Conservation (phyloP, 2,329 filamentous ascomycete species). For the Penicillium freii region DNA sequence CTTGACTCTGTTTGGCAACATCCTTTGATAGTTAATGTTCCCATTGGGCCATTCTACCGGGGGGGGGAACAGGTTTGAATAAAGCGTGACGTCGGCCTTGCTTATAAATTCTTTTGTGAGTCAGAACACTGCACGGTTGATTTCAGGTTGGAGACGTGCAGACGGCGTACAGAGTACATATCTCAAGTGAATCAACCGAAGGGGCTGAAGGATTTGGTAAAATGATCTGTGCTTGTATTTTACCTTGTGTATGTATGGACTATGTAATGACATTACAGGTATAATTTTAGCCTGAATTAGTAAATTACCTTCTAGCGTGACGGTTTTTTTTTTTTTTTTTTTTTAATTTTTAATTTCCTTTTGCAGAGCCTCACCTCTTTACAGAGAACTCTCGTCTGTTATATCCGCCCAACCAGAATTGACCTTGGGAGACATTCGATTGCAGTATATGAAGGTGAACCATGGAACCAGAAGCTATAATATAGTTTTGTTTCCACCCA, state of each 20-base stretch:
- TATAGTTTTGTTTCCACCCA: background rate
- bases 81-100: background rate
- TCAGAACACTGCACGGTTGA: background rate
- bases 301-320: background rate
- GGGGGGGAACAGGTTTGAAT: background rate
- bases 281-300: background rate
- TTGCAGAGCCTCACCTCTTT: slow-evolving; percentile 7
- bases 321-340: background rate
- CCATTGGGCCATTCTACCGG: background rate
- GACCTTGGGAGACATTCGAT: background rate
- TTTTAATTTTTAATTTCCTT: background rate
- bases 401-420: background rate
- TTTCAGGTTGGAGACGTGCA: background rate
- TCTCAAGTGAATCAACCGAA: background rate
- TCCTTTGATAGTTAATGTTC: background rate
- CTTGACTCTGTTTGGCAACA: slow-evolving; percentile 10
- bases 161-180: background rate
- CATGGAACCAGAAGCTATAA: background rate
- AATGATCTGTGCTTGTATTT: background rate
- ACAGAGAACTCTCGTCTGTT: background rate
- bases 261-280: no score
- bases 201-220: background rate
- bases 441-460: background rate
- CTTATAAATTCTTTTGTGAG: background rate
- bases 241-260: no score